Evolutionary conservation across 495 filamentous ascomycete species (phyloP), one percentile per base, ranked within the genome.

Genomic region (Glarea lozoyensis): DNA sequence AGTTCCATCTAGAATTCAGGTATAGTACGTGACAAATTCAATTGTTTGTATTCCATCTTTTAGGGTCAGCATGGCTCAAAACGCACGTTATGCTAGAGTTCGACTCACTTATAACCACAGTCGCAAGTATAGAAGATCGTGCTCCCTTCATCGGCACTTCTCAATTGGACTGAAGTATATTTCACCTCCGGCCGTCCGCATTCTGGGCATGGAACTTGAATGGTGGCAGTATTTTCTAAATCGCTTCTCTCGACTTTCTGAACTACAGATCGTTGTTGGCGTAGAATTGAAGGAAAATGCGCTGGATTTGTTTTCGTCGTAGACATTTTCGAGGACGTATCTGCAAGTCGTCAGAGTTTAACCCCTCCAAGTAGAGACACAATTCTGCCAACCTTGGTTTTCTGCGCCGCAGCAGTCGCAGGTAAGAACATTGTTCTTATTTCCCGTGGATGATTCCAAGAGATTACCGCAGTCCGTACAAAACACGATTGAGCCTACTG

Each of bases 381-480:
- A 18, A 13, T 27, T 10, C 5, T 25, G 10, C 23, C 40, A 55
- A 94, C 88, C 88, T 79, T 75, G 82, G 49, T 89, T 92, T 41
- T 81, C 69, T 21, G 83, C 71, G 35, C 86, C 86, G 62, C 92
- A 98, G 53, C 88, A 79, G 52, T 82, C 79, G 68, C 90, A 98
- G 48, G 70, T 65, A 17, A 98, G 63, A 42, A 84, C 77, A 12
- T 79, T 81, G 55, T 86, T 81, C 42, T 75, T 68, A 48, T 78
- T 75, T 29, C 86, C 85, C 37, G 81, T 78, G 17, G 85, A 84
- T 18, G 76, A 73, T 18, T 92, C 86, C 34, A 98, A 74, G 2
- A 96, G 73, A 61, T 94, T 90, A 35, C 90, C 89, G 60, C 90
- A 95, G 59, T 88, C 86, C 13, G 78, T 87, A 66, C 92, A 96